phyloP scores from a whole-genome alignment of 176 grass and related monocot genomes.

The Zea mays region Zm-B73-REFERENCE-NAM-5.0 NC_050097.1:222740501-222741000 shows the following conservation, averaged over 20 bases:
- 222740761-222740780: slow-evolving; percentile 27
- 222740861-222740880: slow-evolving; percentile 25
- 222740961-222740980: slow-evolving; percentile 79
- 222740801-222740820: not conserved
- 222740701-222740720: slow-evolving; percentile 24
- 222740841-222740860: no score
- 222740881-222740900: slow-evolving; percentile 41
- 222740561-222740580: slow-evolving; percentile 25
- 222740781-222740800: no score
- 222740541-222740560: slow-evolving; percentile 47
- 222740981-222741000: slow-evolving; percentile 52
- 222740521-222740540: no score
- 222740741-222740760: slow-evolving; percentile 23
- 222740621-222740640: not conserved
- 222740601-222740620: no score
- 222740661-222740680: slow-evolving; percentile 54
- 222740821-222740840: no score
- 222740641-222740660: not conserved
- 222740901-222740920: not conserved
- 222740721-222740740: slow-evolving; percentile 41
- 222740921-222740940: slow-evolving; percentile 24
- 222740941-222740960: slow-evolving; percentile 75
- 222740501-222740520: no score
- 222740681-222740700: slow-evolving; percentile 32
- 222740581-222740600: not conserved